Base-by-base conservation (phyloP, 2,329 filamentous ascomycete species). In the Talaromyces sp. region DNA sequence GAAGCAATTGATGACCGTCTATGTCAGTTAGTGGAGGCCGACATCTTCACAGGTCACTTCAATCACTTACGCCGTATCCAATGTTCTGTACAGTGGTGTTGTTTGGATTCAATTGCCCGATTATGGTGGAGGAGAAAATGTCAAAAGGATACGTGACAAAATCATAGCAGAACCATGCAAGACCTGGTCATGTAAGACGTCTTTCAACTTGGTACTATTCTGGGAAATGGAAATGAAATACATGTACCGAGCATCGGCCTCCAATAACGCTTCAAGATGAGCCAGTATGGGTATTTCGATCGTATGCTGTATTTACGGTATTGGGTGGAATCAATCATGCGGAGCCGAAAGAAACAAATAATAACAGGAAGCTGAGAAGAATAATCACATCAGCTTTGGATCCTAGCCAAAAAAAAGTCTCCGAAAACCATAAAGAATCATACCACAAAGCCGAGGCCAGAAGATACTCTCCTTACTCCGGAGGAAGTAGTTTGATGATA, bases 131-230 rank as follows among this genome's bases (percentile, higher is more conserved):
- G 65, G 79, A 80, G 69, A 85, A 85, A 18, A 85, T 78, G 1
- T 82, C 82, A 64, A 84, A 84, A 0, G 83, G 83, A 63, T 82
- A 82, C 0, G 81, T 79, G 52, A 85, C 80, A 69, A 80, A 86
- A 67, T 86, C 82, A 69, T 85, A 81, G 8, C 76, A 68, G 69
- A 84, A 84, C 82, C 82, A 84, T 5, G 79, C 42, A 23, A 62
- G 60, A 40, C 60, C 52, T 58, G 33, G 5, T 7, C 14, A 5
- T 8, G 14, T 21, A 2, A 55, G 31, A 25, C 2, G 50, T 23
- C 28, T 16, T n/a, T 12, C 3, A 21, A 11, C 6, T 60, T 31
- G 6, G 16, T 0, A 35, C 3, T 25, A 14, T 12, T 25, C 2
- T 7, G 7, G 1, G n/a, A 6, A 55, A n/a, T 8, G 11, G 4